Percentiles rank a stretch among this genome's conserved stretches.
phyloP scores from a whole-genome alignment of 371 early-diverging fungal species.

The Paraphysoderma sedebokerense region DNA sequence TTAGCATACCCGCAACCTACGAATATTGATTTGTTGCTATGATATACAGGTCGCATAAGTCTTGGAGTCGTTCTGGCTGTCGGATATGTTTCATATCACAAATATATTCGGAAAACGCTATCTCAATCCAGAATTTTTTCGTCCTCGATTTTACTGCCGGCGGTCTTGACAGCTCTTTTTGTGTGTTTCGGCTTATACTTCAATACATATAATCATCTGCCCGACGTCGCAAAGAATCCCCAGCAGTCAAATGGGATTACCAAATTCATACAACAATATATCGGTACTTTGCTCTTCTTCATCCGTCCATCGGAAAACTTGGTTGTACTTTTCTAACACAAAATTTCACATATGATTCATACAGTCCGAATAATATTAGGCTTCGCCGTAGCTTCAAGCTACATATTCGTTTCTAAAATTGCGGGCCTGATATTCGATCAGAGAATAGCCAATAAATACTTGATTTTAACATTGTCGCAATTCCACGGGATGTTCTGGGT shows the following conservation, averaged over 20 bases:
- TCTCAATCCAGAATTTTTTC: too few relatives aligned
- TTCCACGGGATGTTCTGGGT: slow-evolving; percentile 82
- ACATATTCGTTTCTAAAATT: neutral
- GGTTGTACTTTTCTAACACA: too few relatives aligned
- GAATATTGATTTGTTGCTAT: too few relatives aligned
- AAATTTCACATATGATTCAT: slow-evolving; percentile 8
- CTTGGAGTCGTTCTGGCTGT: too few relatives aligned
- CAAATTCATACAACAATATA: neutral
- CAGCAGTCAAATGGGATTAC: neutral
- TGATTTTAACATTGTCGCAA: slow-evolving; percentile 44
- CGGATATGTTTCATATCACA: too few relatives aligned
- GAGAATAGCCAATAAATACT: slow-evolving; percentile 23
- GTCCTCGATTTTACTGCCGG: too few relatives aligned
- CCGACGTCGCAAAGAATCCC: neutral
- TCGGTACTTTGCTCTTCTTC: slow-evolving; percentile 1
- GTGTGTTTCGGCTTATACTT: too few relatives aligned
- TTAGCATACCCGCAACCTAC: too few relatives aligned
- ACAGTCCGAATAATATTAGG: slow-evolving; percentile 37
- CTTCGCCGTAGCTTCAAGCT: slow-evolving; percentile 6
- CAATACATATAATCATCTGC: too few relatives aligned
- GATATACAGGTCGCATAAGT: too few relatives aligned
- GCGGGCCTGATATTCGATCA: neutral
- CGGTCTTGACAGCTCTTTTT: too few relatives aligned
- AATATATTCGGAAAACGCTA: too few relatives aligned
- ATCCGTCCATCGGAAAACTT: slow-evolving; percentile 11